Percentiles rank a stretch among this genome's conserved stretches.
Evolutionary conservation across 345 rosid species (phyloP).

Genomic region (Eucalyptus caleyi): DNA sequence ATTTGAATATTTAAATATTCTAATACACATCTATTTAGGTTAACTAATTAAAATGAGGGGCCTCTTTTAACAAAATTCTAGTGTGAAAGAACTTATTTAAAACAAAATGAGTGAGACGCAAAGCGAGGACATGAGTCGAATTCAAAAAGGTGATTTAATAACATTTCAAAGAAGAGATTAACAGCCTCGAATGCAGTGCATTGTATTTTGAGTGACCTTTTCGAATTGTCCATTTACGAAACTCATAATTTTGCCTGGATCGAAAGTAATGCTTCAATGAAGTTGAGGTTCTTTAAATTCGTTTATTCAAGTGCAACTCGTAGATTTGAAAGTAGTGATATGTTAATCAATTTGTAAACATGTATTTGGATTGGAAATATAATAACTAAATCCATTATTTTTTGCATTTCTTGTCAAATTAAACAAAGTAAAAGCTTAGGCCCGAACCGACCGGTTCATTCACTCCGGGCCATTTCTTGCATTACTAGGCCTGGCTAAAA

Average conservation of each 20-base stretch:
- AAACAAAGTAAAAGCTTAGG: not conserved
- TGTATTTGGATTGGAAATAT: not conserved
- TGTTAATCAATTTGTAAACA: not conserved
- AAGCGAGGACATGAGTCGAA: not conserved
- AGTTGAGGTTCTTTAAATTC: not conserved
- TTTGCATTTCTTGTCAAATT: not conserved
- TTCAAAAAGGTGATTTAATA: not conserved
- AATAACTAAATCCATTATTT: not conserved
- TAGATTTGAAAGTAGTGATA: not conserved
- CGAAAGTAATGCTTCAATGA: not conserved
- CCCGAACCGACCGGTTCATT: not conserved
- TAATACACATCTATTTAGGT: too few species aligned
- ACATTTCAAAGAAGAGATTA: not conserved
- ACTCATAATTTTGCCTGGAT: not conserved
- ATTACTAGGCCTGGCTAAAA: not conserved
- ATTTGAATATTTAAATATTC: too few species aligned
- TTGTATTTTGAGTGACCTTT: not conserved
- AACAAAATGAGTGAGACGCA: not conserved
- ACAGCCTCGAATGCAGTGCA: not conserved
- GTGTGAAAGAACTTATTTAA: not conserved
- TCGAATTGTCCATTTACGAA: not conserved
- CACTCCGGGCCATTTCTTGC: not conserved
- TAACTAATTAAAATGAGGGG: too few species aligned
- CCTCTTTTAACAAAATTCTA: not conserved
- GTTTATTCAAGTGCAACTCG: not conserved